Evolutionary conservation across 768 basidiomycete species (phyloP).

Genomic region (Hortiboletus campestris): DNA sequence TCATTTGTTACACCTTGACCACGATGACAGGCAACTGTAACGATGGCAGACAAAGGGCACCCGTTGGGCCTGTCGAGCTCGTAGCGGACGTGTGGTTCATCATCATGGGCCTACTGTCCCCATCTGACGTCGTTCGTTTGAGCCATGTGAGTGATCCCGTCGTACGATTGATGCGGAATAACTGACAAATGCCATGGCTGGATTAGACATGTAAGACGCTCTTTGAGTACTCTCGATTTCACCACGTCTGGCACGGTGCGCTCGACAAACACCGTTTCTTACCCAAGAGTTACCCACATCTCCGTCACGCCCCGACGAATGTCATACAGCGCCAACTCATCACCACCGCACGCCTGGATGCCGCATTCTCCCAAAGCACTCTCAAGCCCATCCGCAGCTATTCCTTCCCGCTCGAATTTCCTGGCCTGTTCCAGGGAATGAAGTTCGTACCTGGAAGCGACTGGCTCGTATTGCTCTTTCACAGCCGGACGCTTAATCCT

Average conservation of each 20-base stretch:
- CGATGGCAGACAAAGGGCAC: background rate
- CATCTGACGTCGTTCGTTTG: slow-evolving; percentile 24
- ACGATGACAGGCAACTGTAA: background rate
- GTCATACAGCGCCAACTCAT: slow-evolving; percentile 25
- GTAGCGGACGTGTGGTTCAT: slow-evolving; percentile 30
- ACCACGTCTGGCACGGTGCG: slow-evolving; percentile 26
- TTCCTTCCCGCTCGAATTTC: slow-evolving; percentile 30
- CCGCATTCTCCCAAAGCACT: slow-evolving; percentile 13
- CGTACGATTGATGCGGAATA: too few species aligned
- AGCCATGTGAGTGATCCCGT: slow-evolving; percentile 22
- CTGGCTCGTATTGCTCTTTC: slow-evolving; percentile 33
- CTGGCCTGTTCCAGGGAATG: slow-evolving; percentile 31
- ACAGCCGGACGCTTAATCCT: slow-evolving; percentile 30
- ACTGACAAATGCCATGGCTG: background rate
- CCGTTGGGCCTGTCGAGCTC: slow-evolving; percentile 11
- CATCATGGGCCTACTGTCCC: slow-evolving; percentile 28
- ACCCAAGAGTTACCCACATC: slow-evolving; percentile 25
- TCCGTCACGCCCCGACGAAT: slow-evolving; percentile 14
- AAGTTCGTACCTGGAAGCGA: slow-evolving; percentile 30
- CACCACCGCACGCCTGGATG: slow-evolving; percentile 22
- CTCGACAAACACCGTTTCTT: slow-evolving; percentile 26
- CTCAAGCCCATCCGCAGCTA: slow-evolving; percentile 21
- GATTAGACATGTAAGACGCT: slow-evolving; percentile 27
- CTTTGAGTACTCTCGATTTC: slow-evolving; percentile 22
- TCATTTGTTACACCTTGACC: background rate